phyloP scores from a whole-genome alignment of 257 asterid species.

The Avicennia marina region DNA sequence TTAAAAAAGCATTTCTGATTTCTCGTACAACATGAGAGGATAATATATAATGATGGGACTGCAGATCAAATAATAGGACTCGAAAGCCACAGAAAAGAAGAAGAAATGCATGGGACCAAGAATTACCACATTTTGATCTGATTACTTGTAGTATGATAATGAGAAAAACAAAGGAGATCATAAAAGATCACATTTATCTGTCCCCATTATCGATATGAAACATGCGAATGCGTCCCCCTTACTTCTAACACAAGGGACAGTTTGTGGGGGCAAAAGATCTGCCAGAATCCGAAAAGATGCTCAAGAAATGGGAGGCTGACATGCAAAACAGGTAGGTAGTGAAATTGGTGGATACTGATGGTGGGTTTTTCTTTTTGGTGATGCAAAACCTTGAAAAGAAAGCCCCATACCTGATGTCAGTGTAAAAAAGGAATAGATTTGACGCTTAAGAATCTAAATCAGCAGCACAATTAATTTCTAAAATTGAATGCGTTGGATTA shows the following conservation, averaged over 20 bases:
- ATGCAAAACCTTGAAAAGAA: constrained; percentile 1
- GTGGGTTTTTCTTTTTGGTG: neutral
- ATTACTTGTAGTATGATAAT: neutral
- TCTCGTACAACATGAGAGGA: constrained; percentile 38
- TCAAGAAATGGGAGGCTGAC: constrained; percentile 33
- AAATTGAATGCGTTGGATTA: neutral
- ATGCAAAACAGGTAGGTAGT: constrained; percentile 18
- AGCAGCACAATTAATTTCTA: neutral
- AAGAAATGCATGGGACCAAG: too few relatives aligned
- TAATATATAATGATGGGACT: constrained; percentile 26
- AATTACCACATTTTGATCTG: constrained; percentile 15
- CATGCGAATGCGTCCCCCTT: constrained; percentile 29
- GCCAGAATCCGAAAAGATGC: constrained; percentile 46
- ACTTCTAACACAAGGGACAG: constrained; percentile 24
- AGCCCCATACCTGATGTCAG: neutral
- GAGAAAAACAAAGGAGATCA: neutral
- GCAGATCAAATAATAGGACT: constrained; percentile 11
- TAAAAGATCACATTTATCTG: neutral
- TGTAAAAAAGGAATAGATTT: too few relatives aligned
- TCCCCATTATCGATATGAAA: constrained; percentile 9
- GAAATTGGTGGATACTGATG: constrained; percentile 8
- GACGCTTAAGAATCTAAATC: too few relatives aligned
- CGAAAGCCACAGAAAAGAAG: constrained; percentile 3
- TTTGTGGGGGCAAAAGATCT: constrained; percentile 50
- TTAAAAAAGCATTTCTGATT: constrained; percentile 21